Evolutionary conservation across 345 rosid genomes (phyloP).

Genomic region (Dipteronia sinensis): DNA sequence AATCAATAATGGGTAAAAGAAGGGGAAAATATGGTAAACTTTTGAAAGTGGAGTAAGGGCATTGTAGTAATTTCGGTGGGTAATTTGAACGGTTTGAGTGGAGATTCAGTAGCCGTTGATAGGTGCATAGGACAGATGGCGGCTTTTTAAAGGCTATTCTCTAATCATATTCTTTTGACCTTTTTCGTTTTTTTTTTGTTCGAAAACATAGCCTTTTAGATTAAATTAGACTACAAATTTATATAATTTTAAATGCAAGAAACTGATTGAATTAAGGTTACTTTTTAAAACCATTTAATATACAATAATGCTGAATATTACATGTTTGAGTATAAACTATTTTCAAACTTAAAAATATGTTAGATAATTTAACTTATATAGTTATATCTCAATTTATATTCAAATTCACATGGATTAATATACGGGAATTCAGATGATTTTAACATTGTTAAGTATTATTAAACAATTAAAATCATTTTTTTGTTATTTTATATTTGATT

Average conservation of each 20-base stretch:
- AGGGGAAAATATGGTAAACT: not conserved
- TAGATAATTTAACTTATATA: no score
- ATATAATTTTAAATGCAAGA: not conserved
- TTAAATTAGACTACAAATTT: not conserved
- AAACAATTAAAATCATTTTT: no score
- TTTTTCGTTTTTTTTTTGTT: not conserved
- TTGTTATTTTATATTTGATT: no score
- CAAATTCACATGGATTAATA: not conserved
- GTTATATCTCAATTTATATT: no score
- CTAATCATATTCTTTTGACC: not conserved
- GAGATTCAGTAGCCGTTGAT: constrained; percentile 3
- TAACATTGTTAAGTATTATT: no score
- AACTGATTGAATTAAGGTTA: not conserved
- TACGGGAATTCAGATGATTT: not conserved
- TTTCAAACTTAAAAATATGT: no score
- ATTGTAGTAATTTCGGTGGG: not conserved
- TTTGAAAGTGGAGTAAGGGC: not conserved
- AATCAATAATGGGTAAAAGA: not conserved
- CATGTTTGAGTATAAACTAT: no score
- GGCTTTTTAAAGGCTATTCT: not conserved
- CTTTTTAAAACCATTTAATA: not conserved
- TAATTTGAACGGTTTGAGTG: constrained; percentile 9
- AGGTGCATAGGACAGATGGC: not conserved
- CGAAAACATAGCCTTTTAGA: not conserved
- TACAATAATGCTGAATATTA: not conserved